Conservation (phyloP, 257 asterid species). For the Nicotiana otophora region DNA sequence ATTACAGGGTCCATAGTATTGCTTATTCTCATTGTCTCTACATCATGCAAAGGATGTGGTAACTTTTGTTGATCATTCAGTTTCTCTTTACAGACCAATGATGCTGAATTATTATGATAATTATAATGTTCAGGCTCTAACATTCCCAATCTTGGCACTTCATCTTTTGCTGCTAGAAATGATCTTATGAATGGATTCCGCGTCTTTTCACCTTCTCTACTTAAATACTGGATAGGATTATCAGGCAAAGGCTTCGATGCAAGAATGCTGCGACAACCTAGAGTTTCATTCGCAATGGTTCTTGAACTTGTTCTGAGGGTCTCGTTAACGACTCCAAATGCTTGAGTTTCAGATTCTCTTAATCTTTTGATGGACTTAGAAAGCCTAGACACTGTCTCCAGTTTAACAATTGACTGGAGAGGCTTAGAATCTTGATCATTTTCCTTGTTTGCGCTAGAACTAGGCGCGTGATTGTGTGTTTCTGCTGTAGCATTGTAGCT, state of each 20-base stretch:
- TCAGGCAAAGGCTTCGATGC: constrained; percentile 25
- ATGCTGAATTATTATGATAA: constrained; percentile 15
- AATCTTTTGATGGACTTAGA: constrained; percentile 21
- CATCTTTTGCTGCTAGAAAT: constrained; percentile 17
- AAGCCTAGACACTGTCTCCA: constrained; percentile 15
- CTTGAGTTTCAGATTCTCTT: constrained; percentile 12
- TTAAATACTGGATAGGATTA: constrained; percentile 6
- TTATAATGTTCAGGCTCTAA: constrained; percentile 23
- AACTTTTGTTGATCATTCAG: constrained; percentile 18
- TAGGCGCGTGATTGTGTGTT: constrained; percentile 10
- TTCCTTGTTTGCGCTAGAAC: constrained; percentile 21
- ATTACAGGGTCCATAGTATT: constrained; percentile 34
- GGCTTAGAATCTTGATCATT: constrained; percentile 13
- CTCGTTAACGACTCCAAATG: constrained; percentile 15
- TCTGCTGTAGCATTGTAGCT: constrained; percentile 20
- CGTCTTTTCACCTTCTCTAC: constrained; percentile 2
- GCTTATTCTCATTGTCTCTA: constrained; percentile 45
- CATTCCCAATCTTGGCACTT: constrained; percentile 19
- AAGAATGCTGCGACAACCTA: constrained; percentile 12
- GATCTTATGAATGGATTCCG: constrained; percentile 12
- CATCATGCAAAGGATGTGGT: constrained; percentile 26
- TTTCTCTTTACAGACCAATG: constrained; percentile 20
- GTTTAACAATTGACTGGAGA: constrained; percentile 8
- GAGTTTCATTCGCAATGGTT: constrained; percentile 21
- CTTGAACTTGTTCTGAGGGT: constrained; percentile 16